Conservation (phyloP, 768 basidiomycete genomes). For the Steccherinum ochraceum region DNA sequence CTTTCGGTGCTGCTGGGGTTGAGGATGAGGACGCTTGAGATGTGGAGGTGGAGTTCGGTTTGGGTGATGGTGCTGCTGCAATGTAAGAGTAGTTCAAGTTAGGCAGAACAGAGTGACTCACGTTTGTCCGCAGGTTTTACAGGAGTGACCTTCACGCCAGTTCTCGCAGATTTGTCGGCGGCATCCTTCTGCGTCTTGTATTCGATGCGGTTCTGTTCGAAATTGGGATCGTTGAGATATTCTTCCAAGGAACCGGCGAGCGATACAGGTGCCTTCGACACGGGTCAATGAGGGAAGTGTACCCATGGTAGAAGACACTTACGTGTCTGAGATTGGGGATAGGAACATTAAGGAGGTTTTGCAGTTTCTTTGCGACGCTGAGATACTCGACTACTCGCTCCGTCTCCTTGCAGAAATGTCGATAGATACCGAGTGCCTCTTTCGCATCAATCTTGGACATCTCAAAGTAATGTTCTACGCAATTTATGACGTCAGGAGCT, state of each 20-base stretch:
- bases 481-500: constrained; percentile 11
- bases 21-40: constrained; percentile 21
- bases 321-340: constrained; percentile 93
- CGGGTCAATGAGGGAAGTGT: not conserved
- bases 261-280: constrained; percentile 79
- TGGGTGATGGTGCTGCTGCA: constrained; percentile 12
- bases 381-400: constrained; percentile 91
- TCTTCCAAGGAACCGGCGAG: constrained; percentile 92
- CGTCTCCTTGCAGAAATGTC: constrained; percentile 90
- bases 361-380: constrained; percentile 85
- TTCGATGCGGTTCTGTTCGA: constrained; percentile 91
- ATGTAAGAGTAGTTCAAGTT: not conserved
- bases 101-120: constrained; percentile 14
- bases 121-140: constrained; percentile 22
- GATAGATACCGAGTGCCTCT: constrained; percentile 82
- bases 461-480: constrained; percentile 89
- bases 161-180: constrained; percentile 37
- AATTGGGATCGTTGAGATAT: constrained; percentile 93
- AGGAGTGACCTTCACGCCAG: constrained; percentile 16
- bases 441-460: constrained; percentile 94
- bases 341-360: constrained; percentile 88
- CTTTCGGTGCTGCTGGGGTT: constrained; percentile 10
- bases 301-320: constrained; percentile 18
- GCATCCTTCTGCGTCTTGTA: constrained; percentile 79
- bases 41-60: constrained; percentile 19